Evolutionary conservation across 2,329 filamentous ascomycete genomes (phyloP).

Genomic region (Neoascochyta sp.): DNA sequence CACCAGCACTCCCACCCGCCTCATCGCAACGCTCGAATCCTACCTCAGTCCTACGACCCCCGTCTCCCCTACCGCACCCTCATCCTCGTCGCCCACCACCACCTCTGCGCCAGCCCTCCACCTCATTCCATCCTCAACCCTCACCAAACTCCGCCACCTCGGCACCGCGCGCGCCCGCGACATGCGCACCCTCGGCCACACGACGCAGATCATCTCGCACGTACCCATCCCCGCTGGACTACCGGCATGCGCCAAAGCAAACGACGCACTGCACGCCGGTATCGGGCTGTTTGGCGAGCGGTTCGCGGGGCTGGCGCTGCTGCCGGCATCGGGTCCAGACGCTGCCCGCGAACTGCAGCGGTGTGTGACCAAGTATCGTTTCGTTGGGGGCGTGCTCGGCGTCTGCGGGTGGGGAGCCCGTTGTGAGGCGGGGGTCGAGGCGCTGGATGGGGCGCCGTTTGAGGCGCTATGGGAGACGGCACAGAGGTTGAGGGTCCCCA

Average conservation of each 20-base stretch:
- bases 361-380: slow-evolving; percentile 44
- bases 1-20: slow-evolving; percentile 7
- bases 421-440: slow-evolving; percentile 40
- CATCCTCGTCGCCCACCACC: slow-evolving; percentile 5
- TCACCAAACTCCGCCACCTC: slow-evolving; percentile 23
- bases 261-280: slow-evolving; percentile 21
- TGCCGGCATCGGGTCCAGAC: slow-evolving; percentile 36
- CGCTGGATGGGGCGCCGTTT: slow-evolving; percentile 44
- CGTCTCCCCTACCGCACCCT: slow-evolving; percentile 9
- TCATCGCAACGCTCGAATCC: slow-evolving; percentile 27
- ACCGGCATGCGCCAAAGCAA: slow-evolving; percentile 18
- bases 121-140: slow-evolving; percentile 12
- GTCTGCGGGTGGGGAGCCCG: too few species aligned
- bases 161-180: slow-evolving; percentile 21
- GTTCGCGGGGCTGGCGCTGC: slow-evolving; percentile 44
- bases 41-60: too few species aligned
- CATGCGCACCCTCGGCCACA: slow-evolving; percentile 18
- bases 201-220: slow-evolving; percentile 27
- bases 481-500: slow-evolving; percentile 42
- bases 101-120: slow-evolving; percentile 13
- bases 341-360: slow-evolving; percentile 39
- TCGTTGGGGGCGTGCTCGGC: slow-evolving; percentile 51
- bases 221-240: slow-evolving; percentile 16
- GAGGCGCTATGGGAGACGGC: slow-evolving; percentile 43
- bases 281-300: slow-evolving; percentile 30